These are phyloP conservation scores for Ustilago tritici DNA, from an alignment of 1,284 basidiomycete species.

Conservation along the genomic window DNA sequence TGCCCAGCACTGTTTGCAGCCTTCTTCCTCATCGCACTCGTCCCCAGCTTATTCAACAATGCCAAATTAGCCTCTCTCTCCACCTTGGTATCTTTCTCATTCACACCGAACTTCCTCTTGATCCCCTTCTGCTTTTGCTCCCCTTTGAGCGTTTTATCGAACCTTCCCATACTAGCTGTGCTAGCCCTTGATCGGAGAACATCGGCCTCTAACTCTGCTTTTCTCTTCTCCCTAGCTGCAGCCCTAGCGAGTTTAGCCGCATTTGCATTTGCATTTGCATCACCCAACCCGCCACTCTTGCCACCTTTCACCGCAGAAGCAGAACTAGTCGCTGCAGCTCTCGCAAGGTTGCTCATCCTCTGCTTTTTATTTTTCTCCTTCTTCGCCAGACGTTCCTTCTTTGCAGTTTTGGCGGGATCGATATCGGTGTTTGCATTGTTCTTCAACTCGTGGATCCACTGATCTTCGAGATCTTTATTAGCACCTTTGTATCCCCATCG, in stretches of 20 bases:
- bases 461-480: constrained; percentile 87
- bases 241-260: constrained; percentile 52
- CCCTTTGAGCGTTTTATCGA: constrained; percentile 88
- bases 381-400: constrained; percentile 81
- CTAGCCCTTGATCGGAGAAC: constrained; percentile 83
- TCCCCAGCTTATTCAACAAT: constrained; percentile 80
- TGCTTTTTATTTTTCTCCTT: constrained; percentile 88
- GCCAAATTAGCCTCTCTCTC: constrained; percentile 83
- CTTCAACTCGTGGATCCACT: constrained; percentile 93
- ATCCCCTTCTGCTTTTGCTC: constrained; percentile 82
- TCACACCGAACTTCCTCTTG: constrained; percentile 92
- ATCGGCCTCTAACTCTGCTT: constrained; percentile 81
- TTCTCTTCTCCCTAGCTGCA: constrained; percentile 74
- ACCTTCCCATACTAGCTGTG: constrained; percentile 88
- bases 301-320: not conserved
- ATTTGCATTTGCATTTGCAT: constrained; percentile 50
- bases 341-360: constrained; percentile 81
- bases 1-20: constrained; percentile 67
- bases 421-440: constrained; percentile 79
- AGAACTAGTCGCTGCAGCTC: constrained; percentile 58
- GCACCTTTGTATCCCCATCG: constrained; percentile 85
- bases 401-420: constrained; percentile 82
- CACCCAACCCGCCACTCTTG: constrained; percentile 22
- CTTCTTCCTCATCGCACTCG: constrained; percentile 39
- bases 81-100: constrained; percentile 76